Evolutionary conservation across 208 protist species (phyloP).

Genomic region (Acanthamoeba healyi): DNA sequence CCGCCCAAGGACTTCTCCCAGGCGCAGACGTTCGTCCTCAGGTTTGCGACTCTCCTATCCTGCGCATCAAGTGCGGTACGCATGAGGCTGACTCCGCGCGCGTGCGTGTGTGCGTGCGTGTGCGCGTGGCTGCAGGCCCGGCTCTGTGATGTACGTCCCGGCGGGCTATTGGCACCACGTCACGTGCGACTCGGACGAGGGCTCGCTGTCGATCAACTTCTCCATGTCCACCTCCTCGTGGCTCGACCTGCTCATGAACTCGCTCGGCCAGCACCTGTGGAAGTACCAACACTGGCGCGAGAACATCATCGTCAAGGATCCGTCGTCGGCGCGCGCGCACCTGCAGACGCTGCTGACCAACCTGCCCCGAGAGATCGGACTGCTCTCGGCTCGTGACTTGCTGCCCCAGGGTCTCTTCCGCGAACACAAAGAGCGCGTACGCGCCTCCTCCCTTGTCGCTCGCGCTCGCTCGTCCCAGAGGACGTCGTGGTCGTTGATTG

Average conservation of each 20-base stretch:
- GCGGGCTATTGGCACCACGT: conserved; percentile 67
- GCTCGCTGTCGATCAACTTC: conserved; percentile 68
- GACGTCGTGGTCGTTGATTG: neutral
- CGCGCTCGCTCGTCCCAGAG: too few relatives aligned
- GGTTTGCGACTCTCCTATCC: neutral
- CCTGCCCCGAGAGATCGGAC: neutral
- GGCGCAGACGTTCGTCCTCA: conserved; percentile 17
- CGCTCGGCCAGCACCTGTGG: conserved; percentile 38
- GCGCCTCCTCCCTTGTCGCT: neutral
- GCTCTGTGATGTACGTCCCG: conserved; percentile 55
- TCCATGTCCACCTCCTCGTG: conserved; percentile 38
- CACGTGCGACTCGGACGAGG: conserved; percentile 43
- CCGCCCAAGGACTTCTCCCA: conserved; percentile 8
- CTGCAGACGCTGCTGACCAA: conserved; percentile 21
- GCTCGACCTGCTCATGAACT: conserved; percentile 51
- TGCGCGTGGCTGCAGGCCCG: neutral
- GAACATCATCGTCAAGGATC: conserved; percentile 66
- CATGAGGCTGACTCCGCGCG: too few relatives aligned
- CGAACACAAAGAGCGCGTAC: conserved; percentile 35
- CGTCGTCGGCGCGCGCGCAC: neutral
- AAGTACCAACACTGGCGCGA: conserved; percentile 54
- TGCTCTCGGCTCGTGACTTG: conserved; percentile 2
- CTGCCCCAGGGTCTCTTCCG: conserved; percentile 56
- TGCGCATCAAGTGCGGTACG: neutral
- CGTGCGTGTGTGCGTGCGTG: neutral